Evolutionary conservation across 2,329 filamentous ascomycete species (phyloP), one percentile per base, ranked within the genome.

Genomic region (Balansia obtecta): DNA sequence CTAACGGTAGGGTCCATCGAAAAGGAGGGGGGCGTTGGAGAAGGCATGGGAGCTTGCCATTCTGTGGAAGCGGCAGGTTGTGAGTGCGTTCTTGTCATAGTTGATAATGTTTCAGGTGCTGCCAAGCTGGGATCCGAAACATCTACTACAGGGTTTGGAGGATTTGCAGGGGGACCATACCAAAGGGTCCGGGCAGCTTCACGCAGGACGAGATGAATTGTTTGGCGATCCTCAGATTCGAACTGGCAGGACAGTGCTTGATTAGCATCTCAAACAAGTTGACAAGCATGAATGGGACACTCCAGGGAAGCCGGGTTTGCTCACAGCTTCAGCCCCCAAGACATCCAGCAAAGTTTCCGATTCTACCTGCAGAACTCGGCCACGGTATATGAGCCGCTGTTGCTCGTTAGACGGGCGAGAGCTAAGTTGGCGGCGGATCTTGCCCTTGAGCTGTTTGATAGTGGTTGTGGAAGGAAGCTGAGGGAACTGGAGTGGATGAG

Each of bases 351-450:
- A 67, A 15, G 73, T 80, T 51, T 80, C 76, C 11, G 66, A 64
- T 38, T 82, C 77, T 46, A 72, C 72, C 32, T 68, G 61, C 45
- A 83, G 65, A 45, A 80, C 69, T 37, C 78, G 74, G 1, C 80
- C 80, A 41, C 75, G 70, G 57, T 83, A 74, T 38, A 84, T 83
- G 52, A 84, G 64, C 41, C 80, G 71, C 60, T 83, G 77, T 34
- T 74, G 70, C 34, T 78, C 71, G 53, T 79, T 71, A 15, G 70
- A 57, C 3, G 79, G 78, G 48, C 70, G 73, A 43, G 73, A 61
- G 22, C 70, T 64, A 41, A 82, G 60, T 3, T 63, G 59, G 57
- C 78, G 69, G 33, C 77, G 74, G 52, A 83, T 80, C 60, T 68
- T 76, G 42, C 73, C 72, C 60, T 82, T 83, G 34, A 83, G 65